Base-by-base conservation (phyloP, 2,329 filamentous ascomycete genomes). In the Alternaria postmessia region DNA sequence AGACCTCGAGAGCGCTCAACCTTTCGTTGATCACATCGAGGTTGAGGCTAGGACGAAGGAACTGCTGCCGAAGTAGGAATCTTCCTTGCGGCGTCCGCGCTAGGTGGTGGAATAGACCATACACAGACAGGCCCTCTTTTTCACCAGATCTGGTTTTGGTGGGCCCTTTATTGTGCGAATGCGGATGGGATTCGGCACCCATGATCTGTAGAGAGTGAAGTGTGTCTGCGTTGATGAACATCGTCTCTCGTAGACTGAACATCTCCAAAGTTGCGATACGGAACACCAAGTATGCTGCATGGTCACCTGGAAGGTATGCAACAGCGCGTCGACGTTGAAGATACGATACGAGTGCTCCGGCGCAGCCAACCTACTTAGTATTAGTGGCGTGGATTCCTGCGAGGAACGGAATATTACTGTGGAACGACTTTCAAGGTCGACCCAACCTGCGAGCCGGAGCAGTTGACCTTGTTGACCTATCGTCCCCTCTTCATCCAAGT, bases 61-160 rank as follows among this genome's bases (percentile, higher is more conserved):
- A 95, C 52, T 91, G 86, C 68, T 92, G 89, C n/a, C 91, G 89
- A 5, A 99, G 83, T 43, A 86, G 84, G 26, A 81, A 73, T 67
- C 88, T 92, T 0, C 95, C 95, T 75, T 97, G 93, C 1, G 91
- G 85, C 4, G 93, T 97, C 56, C 86, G 86, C 26, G 91, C 88
- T 30, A 95, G 81, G 56, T 88, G 84, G 59, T 90, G 88, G 62
- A 97, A 96, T 0, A 98, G 81, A 0, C 92, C 94, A 75, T 91
- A 97, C 0, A 97, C 81, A 0, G 92, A 98, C 1, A 95, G 83
- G 16, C 88, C 91, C 79, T 96, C 93, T 75, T 94, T 97, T 1
- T 86, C 85, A 20, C 86, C 89, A 1, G 85, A 87, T 26, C 82
- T 84, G 30, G 83, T 83, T 64, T 82, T 86, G 7, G 84, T 86